Conservation (phyloP, 495 filamentous ascomycete species). For the Aspergillus cavernicola region DNA sequence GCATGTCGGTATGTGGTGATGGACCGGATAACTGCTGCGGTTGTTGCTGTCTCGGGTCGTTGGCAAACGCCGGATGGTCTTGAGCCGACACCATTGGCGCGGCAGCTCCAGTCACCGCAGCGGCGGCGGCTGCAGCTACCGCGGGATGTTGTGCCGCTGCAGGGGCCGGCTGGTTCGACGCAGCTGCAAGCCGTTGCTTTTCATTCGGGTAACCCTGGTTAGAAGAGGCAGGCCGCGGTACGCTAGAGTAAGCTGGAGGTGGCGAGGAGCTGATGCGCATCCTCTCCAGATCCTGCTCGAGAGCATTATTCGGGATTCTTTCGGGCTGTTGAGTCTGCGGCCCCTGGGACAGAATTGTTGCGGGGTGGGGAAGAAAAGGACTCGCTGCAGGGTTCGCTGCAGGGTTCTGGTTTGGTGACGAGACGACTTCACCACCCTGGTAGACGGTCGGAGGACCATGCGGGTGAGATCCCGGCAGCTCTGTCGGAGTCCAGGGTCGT, state of each 20-base stretch:
- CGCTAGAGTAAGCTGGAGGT: slow-evolving; percentile 87
- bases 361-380: slow-evolving; percentile 29
- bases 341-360: slow-evolving; percentile 23
- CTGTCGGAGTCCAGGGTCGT: slow-evolving; percentile 94
- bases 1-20: slow-evolving; percentile 30
- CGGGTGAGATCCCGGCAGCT: slow-evolving; percentile 79
- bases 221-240: slow-evolving; percentile 48
- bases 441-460: slow-evolving; percentile 93
- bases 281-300: slow-evolving; percentile 84
- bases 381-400: slow-evolving; percentile 21
- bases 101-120: slow-evolving; percentile 25
- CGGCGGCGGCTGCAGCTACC: slow-evolving; percentile 22
- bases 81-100: slow-evolving; percentile 45
- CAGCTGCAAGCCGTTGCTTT: slow-evolving; percentile 52
- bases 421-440: slow-evolving; percentile 68
- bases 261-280: slow-evolving; percentile 81
- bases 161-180: slow-evolving; percentile 20
- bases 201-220: slow-evolving; percentile 71
- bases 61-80: slow-evolving; percentile 83
- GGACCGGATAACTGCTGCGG: slow-evolving; percentile 43
- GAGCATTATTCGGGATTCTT: slow-evolving; percentile 50
- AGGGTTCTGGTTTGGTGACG: slow-evolving; percentile 22
- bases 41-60: slow-evolving; percentile 59
- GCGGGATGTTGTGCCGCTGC: slow-evolving; percentile 25
- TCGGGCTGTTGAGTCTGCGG: slow-evolving; percentile 24